Evolutionary conservation across 2,329 filamentous ascomycete species (phyloP).

Genomic region (Fusarium albidum): DNA sequence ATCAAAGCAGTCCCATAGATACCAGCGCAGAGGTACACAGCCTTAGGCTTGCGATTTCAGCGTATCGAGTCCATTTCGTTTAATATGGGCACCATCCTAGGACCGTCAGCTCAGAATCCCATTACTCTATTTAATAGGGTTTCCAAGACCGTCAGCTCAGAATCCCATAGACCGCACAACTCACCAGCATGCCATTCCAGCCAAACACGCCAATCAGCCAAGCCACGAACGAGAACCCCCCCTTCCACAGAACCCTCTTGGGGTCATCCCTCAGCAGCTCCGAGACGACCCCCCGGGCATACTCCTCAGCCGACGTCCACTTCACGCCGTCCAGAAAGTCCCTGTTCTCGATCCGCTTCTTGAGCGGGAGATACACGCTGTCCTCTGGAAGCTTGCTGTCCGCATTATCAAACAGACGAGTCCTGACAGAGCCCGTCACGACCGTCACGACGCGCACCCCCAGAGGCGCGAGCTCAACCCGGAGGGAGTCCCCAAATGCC

Average conservation of each 20-base stretch:
- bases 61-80: no score
- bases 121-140: no score
- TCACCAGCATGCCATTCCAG: constrained; percentile 16
- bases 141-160: no score
- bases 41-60: no score
- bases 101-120: no score
- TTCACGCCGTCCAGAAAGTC: background rate
- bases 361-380: constrained; percentile 15
- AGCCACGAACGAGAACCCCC: constrained; percentile 10
- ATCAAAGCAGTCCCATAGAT: no score
- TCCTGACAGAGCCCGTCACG: constrained; percentile 8
- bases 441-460: constrained; percentile 6
- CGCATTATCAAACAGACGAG: constrained; percentile 7
- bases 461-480: constrained; percentile 9
- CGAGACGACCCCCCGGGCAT: constrained; percentile 4
- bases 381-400: constrained; percentile 7
- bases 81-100: no score
- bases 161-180: background rate
- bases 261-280: constrained; percentile 9
- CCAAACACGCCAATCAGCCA: constrained; percentile 24
- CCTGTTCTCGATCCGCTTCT: constrained; percentile 3
- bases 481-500: constrained; percentile 3
- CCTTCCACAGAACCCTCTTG: constrained; percentile 18
- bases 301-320: constrained; percentile 1
- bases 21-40: no score